These are phyloP conservation scores for Paraconiothyrium brasiliense DNA, from an alignment of 2,329 filamentous ascomycete genomes.

Conservation along the genomic window DNA sequence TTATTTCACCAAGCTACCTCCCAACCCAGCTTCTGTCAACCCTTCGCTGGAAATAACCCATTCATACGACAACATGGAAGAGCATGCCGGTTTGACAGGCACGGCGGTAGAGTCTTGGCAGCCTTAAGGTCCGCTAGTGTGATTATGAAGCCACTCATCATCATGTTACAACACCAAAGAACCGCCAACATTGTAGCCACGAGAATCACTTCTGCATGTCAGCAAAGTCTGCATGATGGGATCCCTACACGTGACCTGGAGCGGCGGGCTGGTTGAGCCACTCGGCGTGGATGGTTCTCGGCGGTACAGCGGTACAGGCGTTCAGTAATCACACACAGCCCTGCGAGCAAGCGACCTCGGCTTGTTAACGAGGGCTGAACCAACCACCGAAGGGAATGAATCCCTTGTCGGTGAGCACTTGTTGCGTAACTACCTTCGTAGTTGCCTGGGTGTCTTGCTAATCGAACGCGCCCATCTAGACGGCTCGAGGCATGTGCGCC, in stretches of 20 bases:
- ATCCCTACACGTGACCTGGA: slow-evolving; percentile 2
- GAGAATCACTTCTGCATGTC: slow-evolving; percentile 1
- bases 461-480: slow-evolving; percentile 3
- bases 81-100: too few species aligned
- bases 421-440: neutral
- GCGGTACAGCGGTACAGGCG: neutral
- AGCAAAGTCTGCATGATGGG: neutral
- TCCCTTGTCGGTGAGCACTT: neutral
- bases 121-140: neutral
- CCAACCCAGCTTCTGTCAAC: too few species aligned
- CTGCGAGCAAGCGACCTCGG: neutral
- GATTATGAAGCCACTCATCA: neutral
- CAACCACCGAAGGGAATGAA: neutral
- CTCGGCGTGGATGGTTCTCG: neutral
- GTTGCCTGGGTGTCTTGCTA: slow-evolving; percentile 4
- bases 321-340: slow-evolving; percentile 13
- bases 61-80: too few species aligned
- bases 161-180: neutral
- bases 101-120: neutral
- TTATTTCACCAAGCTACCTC: too few species aligned
- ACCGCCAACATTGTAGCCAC: neutral
- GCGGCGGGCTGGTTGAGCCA: neutral
- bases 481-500: neutral
- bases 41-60: too few species aligned
- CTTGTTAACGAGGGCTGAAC: neutral